Evolutionary conservation across 306 rosid species (phyloP).

Genomic region (Cyamopsis tetragonoloba): DNA sequence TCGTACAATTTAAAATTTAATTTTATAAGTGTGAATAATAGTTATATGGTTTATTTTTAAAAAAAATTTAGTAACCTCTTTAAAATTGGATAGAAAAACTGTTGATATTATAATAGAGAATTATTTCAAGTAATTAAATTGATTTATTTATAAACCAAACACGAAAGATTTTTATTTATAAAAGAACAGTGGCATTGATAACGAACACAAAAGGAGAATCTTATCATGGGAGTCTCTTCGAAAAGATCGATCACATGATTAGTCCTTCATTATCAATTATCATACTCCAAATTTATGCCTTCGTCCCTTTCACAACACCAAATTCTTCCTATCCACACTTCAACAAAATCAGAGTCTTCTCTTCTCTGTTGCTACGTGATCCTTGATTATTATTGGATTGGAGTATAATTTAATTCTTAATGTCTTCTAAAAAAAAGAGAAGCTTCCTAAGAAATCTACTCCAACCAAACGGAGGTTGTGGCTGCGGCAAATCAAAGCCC

Average conservation of each 20-base stretch:
- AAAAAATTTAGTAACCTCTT: too few relatives aligned
- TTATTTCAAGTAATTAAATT: too few relatives aligned
- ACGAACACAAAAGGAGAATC: neutral
- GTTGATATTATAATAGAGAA: too few relatives aligned
- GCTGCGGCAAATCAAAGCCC: constrained; percentile 31
- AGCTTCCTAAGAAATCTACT: constrained; percentile 18
- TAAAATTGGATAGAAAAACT: too few relatives aligned
- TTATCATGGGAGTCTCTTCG: neutral
- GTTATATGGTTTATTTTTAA: too few relatives aligned
- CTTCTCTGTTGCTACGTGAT: neutral
- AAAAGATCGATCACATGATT: neutral
- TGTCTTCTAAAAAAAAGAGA: constrained; percentile 42
- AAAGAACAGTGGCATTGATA: neutral
- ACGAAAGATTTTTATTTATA: too few relatives aligned
- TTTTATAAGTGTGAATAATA: too few relatives aligned
- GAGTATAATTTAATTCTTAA: too few relatives aligned
- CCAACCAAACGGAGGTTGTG: constrained; percentile 24
- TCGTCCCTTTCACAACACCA: neutral
- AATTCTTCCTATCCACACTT: neutral
- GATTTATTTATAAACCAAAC: too few relatives aligned
- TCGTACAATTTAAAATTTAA: too few relatives aligned
- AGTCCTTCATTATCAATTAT: too few relatives aligned
- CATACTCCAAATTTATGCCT: neutral
- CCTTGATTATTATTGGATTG: neutral
- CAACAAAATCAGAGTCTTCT: too few relatives aligned